Conservation (phyloP, 805 yeast genomes). For the Candida boidinii region DNA sequence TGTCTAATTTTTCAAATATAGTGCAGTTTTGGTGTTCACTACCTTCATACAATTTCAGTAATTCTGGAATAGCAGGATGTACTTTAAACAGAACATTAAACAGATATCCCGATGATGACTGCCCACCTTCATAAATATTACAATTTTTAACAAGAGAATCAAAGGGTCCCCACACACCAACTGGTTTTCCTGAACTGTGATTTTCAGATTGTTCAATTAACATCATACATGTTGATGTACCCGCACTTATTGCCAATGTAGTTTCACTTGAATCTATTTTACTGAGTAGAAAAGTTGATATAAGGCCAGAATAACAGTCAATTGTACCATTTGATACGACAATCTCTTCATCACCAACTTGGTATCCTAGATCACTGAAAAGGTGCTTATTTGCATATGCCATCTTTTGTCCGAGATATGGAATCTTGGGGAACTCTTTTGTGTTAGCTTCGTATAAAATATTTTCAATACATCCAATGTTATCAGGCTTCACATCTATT, state of each 20-base stretch:
- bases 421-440: no score
- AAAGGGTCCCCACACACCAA: conserved; percentile 60
- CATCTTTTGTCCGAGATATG: conserved; percentile 25
- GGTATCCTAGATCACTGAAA: no score
- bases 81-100: conserved; percentile 37
- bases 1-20: conserved; percentile 8
- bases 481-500: conserved; percentile 7
- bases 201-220: conserved; percentile 12
- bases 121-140: conserved; percentile 45
- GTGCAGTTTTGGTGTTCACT: not conserved
- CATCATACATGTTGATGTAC: conserved; percentile 53
- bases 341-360: conserved; percentile 13
- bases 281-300: conserved; percentile 18
- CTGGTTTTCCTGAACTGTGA: conserved; percentile 12
- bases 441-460: no score
- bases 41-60: no score
- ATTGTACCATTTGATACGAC: conserved; percentile 41
- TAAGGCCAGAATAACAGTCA: conserved; percentile 53
- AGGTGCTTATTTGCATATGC: no score
- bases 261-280: not conserved
- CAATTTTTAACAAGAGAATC: conserved; percentile 23
- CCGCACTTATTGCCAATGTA: conserved; percentile 45
- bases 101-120: conserved; percentile 49
- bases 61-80: conserved; percentile 19
- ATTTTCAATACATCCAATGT: conserved; percentile 26